These are phyloP conservation scores for Aspergillus aculeatinus DNA, from an alignment of 2,329 filamentous ascomycete genomes.

Conservation along the genomic window DNA sequence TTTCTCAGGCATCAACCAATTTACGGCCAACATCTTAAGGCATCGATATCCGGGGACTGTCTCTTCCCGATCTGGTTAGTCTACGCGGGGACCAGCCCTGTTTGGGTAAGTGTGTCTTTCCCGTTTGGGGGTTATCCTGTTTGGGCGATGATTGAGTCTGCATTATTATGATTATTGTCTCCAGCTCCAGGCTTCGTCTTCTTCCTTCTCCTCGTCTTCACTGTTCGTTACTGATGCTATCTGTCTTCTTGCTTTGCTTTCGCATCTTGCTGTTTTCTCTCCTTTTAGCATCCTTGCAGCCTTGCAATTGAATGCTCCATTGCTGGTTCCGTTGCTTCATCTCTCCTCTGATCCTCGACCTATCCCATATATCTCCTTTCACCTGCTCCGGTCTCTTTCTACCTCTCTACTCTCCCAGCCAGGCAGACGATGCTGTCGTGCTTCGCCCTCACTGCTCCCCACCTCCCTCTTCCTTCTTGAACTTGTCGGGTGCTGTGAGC, in stretches of 20 bases:
- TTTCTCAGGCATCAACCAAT: not conserved
- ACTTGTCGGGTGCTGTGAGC: not conserved
- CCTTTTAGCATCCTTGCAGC: not conserved
- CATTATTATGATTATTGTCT: not conserved
- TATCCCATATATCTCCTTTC: not conserved
- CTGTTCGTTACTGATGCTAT: not conserved
- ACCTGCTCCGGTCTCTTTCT: not conserved
- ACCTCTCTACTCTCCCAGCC: not conserved
- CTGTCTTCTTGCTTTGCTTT: not conserved
- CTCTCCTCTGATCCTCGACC: too few species aligned
- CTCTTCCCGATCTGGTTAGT: conserved; percentile 17
- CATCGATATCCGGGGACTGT: conserved; percentile 5
- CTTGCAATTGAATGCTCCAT: too few species aligned
- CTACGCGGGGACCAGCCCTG: conserved; percentile 26
- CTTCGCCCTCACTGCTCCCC: not conserved
- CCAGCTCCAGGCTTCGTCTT: not conserved
- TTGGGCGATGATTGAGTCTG: conserved; percentile 21
- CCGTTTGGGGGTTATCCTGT: conserved; percentile 29
- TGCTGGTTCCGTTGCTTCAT: too few species aligned
- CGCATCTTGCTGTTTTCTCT: not conserved
- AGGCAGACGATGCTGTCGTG: not conserved
- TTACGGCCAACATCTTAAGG: conserved; percentile 14
- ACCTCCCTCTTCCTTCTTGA: not conserved
- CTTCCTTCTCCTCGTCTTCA: not conserved
- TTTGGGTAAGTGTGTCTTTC: conserved; percentile 22